These are phyloP conservation scores for Tetracentron sinense DNA, from an alignment of 164 flowering plant species.

Conservation along the genomic window DNA sequence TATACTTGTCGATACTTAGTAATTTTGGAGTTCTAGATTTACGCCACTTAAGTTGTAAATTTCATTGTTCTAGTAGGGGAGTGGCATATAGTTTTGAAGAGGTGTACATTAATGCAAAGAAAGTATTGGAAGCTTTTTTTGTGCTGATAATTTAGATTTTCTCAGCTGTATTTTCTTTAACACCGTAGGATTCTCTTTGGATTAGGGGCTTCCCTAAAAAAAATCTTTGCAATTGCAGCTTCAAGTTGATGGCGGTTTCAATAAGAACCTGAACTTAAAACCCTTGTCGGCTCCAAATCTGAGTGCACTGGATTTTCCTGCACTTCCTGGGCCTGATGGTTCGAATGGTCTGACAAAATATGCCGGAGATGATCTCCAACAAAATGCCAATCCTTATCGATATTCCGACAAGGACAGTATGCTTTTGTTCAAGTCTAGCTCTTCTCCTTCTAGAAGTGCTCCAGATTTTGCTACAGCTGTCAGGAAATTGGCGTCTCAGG, in stretches of 20 bases:
- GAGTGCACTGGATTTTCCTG: constrained; percentile 75
- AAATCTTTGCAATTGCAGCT: constrained; percentile 55
- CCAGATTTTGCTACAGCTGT: constrained; percentile 92
- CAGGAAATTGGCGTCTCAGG: constrained; percentile 73
- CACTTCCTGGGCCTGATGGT: constrained; percentile 52
- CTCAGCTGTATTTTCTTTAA: background rate
- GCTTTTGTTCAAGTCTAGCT: constrained; percentile 54
- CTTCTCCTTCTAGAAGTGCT: constrained; percentile 59
- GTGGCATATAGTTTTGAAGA: too few species aligned
- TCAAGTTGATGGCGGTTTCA: constrained; percentile 77
- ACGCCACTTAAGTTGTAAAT: too few species aligned
- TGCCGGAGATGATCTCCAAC: constrained; percentile 57
- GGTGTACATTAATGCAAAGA: too few species aligned
- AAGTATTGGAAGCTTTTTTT: constrained; percentile 1
- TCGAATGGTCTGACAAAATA: constrained; percentile 47
- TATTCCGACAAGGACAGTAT: constrained; percentile 59
- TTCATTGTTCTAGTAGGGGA: too few species aligned
- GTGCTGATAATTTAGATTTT: background rate
- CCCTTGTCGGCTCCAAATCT: constrained; percentile 73
- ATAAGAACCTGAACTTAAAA: constrained; percentile 63
- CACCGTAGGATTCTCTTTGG: background rate
- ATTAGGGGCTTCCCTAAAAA: background rate
- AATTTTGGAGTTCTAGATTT: too few species aligned
- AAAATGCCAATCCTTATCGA: constrained; percentile 40
- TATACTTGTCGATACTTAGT: too few species aligned